Conservation (phyloP, 768 basidiomycete genomes). For the Mycena venus region DNA sequence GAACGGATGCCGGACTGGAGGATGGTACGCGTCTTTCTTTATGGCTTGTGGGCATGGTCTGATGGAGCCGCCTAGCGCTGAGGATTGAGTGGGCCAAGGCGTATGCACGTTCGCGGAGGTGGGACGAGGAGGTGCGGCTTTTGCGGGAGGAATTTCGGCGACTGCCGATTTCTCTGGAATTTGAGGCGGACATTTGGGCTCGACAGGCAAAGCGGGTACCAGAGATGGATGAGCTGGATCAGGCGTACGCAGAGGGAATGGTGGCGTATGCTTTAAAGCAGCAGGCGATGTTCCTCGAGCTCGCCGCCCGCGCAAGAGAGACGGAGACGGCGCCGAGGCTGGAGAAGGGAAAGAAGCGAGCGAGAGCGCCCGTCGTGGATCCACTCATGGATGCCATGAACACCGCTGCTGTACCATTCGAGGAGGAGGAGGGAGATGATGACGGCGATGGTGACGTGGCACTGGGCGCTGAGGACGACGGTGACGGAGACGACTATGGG, state of each 20-base stretch:
- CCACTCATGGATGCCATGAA: background rate
- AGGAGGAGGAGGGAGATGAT: background rate
- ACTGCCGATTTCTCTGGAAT: background rate
- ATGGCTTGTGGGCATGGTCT: background rate
- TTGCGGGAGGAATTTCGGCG: conserved; percentile 26
- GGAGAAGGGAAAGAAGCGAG: background rate
- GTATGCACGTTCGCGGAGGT: background rate
- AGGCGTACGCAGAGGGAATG: background rate
- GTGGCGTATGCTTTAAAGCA: conserved; percentile 11
- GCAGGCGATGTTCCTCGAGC: background rate
- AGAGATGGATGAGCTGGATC: background rate
- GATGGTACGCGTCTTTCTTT: background rate
- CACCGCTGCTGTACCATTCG: background rate
- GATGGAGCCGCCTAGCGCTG: background rate
- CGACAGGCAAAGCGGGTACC: background rate
- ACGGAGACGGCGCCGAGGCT: background rate
- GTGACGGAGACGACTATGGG: background rate
- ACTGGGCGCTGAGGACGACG: background rate
- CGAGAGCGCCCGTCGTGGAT: background rate
- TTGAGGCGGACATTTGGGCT: conserved; percentile 10
- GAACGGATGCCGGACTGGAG: background rate
- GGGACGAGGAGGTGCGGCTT: conserved; percentile 26
- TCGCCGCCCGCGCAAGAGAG: background rate
- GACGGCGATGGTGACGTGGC: background rate
- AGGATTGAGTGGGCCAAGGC: conserved; percentile 29